phyloP scores from a whole-genome alignment of 2,329 filamentous ascomycete genomes.

The Ophiocordyceps sinensis region DNA sequence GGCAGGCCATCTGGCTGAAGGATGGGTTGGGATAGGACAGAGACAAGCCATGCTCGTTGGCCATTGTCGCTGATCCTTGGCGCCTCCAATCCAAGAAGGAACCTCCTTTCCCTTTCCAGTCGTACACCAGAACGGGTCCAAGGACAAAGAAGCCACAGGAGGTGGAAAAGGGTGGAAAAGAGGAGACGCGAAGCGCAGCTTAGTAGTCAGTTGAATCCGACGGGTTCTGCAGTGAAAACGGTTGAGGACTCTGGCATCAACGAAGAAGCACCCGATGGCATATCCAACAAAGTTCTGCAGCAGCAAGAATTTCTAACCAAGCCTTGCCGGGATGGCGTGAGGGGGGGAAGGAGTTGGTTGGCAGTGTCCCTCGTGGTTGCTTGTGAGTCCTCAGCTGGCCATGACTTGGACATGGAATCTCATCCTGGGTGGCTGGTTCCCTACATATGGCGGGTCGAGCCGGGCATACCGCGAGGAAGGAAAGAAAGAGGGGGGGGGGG shows the following conservation, averaged over 20 bases:
- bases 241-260: too few relatives aligned
- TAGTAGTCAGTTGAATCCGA: too few relatives aligned
- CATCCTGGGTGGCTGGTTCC: not conserved
- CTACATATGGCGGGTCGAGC: conserved; percentile 1
- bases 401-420: not conserved
- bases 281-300: too few relatives aligned
- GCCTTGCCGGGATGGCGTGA: too few relatives aligned
- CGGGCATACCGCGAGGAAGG: not conserved
- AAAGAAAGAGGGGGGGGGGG: not conserved
- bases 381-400: not conserved
- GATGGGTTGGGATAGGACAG: conserved; percentile 11
- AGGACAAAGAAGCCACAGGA: not conserved
- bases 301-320: too few relatives aligned
- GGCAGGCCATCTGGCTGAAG: conserved; percentile 8
- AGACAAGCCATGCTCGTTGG: conserved; percentile 1
- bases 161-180: too few relatives aligned
- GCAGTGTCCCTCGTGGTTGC: not conserved
- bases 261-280: too few relatives aligned
- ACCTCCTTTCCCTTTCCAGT: too few relatives aligned
- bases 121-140: not conserved
- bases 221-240: too few relatives aligned
- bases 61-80: not conserved
- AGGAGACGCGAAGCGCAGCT: too few relatives aligned
- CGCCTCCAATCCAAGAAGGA: too few relatives aligned
- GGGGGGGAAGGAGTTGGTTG: not conserved